phyloP scores from a whole-genome alignment of 129 eudicot genomes.

The Chrysanthemum lavandulifolium region DNA sequence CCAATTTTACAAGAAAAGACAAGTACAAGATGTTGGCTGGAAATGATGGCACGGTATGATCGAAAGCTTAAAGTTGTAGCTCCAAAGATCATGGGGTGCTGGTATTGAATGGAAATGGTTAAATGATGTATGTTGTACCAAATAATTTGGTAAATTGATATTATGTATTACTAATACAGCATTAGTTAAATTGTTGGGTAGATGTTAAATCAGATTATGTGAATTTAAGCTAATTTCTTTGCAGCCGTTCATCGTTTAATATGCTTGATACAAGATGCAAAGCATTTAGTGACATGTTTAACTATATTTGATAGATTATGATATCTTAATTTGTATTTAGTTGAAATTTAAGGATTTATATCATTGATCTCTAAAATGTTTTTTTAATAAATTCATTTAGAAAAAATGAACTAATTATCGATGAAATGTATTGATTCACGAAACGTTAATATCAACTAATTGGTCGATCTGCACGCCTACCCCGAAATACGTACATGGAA shows the following conservation, averaged over 20 bases:
- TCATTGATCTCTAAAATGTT: no score
- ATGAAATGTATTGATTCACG: no score
- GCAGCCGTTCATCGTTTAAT: no score
- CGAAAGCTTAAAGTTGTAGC: constrained; percentile 28
- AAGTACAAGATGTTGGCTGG: constrained; percentile 76
- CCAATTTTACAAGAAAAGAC: constrained; percentile 66
- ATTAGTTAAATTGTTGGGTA: constrained; percentile 2
- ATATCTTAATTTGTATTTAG: not conserved
- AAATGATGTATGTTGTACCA: constrained; percentile 19
- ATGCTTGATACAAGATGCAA: not conserved
- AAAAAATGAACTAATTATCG: no score
- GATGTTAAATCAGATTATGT: constrained; percentile 6
- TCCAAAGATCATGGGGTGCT: constrained; percentile 44
- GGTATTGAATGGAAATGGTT: not conserved
- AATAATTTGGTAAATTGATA: constrained; percentile 11
- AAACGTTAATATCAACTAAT: no score
- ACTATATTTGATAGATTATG: not conserved
- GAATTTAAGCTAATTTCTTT: not conserved
- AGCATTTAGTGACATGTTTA: constrained; percentile 5
- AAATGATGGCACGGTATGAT: constrained; percentile 58
- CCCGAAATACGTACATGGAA: no score
- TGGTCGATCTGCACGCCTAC: no score
- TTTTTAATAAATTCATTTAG: no score
- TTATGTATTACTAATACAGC: constrained; percentile 6
- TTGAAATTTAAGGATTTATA: not conserved